Evolutionary conservation across 345 rosid genomes (phyloP), one percentile per base, ranked within the genome.

Genomic region (Odontarrhena argentea): DNA sequence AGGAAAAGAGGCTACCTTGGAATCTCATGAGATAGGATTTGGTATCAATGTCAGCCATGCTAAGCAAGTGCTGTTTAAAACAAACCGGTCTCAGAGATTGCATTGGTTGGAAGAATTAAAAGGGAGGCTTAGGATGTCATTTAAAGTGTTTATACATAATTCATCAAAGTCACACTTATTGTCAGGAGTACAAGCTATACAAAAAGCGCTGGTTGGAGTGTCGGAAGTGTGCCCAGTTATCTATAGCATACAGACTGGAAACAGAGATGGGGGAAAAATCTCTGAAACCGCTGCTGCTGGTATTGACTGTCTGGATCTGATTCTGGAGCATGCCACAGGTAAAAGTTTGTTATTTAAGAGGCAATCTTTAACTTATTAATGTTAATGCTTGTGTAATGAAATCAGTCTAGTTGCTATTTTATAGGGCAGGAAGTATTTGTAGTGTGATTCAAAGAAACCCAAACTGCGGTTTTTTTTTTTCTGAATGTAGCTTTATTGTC

Each of bases 281-380:
- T 82, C 90, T 55, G 72, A 88, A 60, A 75, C 75, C 14, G 88
- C 82, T 74, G 99, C 95, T 9, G 90, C 86, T 65, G 91, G 89
- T 72, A 67, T 94, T 57, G 97, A 91, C 69, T 94, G 86, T 84
- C 84, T 94, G 74, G 96, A 88, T 77, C 80, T 94, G n/a, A 69
- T 91, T 79, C 83, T 91, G 62, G 96, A 91, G 76, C 78, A 83
- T 78, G 89, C 75, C 68, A 77, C 96, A 83, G 95, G 97, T 94
- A 77, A 69, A 58, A 50, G 5, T 1, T 44, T 63, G 22, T 70
- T 62, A 36, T 46, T 25, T 8, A 3, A 53, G 52, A 62, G 44
- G 49, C 14, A 43, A 51, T 37, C 28, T 38, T 60, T 9, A 56
- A 63, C 40, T 47, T 22, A 15, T 28, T 63, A 51, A 70, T 70